Evolutionary conservation across 208 protist genomes (phyloP).

Genomic region (Trypanosoma brucei): DNA sequence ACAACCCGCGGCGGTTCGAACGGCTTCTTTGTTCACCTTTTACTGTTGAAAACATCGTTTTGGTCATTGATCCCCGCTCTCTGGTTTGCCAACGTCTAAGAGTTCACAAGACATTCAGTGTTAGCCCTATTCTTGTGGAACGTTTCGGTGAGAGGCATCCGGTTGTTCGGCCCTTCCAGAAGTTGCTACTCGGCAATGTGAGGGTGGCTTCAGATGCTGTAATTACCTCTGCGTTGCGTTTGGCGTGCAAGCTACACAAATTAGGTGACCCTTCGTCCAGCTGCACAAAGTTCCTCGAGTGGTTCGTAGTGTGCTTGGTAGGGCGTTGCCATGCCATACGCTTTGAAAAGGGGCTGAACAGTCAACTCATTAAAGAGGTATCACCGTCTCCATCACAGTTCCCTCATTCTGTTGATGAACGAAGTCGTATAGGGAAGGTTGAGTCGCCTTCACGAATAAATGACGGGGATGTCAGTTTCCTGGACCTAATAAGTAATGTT

Average conservation of each 20-base stretch:
- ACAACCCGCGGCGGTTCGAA: constrained; percentile 22
- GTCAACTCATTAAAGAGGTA: neutral
- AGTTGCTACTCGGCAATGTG: constrained; percentile 23
- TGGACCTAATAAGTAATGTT: too few relatives aligned
- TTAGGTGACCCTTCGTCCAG: constrained; percentile 15
- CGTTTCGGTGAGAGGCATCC: constrained; percentile 25
- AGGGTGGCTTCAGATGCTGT: constrained; percentile 37
- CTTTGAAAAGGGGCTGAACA: neutral
- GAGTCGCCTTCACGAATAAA: too few relatives aligned
- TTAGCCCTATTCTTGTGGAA: constrained; percentile 54
- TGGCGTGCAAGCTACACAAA: constrained; percentile 38
- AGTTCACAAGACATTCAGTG: constrained; percentile 53
- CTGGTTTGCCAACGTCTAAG: constrained; percentile 48
- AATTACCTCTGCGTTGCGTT: constrained; percentile 35
- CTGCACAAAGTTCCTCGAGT: constrained; percentile 42
- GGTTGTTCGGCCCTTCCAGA: constrained; percentile 45
- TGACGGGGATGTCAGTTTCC: too few relatives aligned
- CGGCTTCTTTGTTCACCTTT: constrained; percentile 37
- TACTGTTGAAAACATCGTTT: constrained; percentile 55
- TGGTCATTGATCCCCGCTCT: constrained; percentile 54
- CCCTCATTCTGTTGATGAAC: too few relatives aligned
- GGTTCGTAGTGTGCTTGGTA: constrained; percentile 36
- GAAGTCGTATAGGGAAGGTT: too few relatives aligned
- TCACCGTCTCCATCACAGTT: neutral
- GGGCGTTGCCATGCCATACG: constrained; percentile 29